Base-by-base conservation (phyloP, 352 stramenopile genomes). In the Phytophthora fragariae region DNA sequence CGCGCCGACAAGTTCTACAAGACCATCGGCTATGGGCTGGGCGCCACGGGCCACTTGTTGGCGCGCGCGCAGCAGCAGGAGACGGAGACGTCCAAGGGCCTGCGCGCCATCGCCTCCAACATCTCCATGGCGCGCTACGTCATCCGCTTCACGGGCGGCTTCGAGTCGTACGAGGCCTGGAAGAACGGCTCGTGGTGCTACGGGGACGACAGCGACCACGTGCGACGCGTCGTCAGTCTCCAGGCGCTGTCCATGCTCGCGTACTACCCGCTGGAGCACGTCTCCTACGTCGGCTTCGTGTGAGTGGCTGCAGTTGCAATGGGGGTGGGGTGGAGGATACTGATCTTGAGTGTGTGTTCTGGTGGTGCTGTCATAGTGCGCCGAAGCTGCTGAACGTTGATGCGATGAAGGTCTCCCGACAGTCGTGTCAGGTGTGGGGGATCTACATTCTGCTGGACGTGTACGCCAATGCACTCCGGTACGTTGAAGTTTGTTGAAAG, bases 241-340 rank as follows among this genome's bases (percentile, higher is more conserved):
- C 86, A 96, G 66, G 81, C 85, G 62, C 82, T 92, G 70, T 93
- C 87, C 19, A 96, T 96, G 89, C 68, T 96, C 41, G 68, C 91
- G 9, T 96, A 96, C 77, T 93, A 96, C 76, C 89, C 89, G n/a
- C 73, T 96, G 44, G 88, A 96, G 65, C 88, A 96, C 72, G 73
- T 92, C 37, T 93, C 89, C 56, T 96, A 93, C 68, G 67, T 96
- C 35, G 88, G 89, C 4, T 96, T 91, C 74, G 86, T 96, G 89
- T 95, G 68, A 63, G 86, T 75, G 2, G 14, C 19, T 24, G 17
- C 1, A n/a, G 11, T 59, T 62, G 44, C 46, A 60, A 17, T 21
- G n/a, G 11, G 19, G 31, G 0, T 19, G 8, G 31, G 37, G 44
- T 5, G 1, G 15, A 0, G 27, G 7, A 2, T 46, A 46, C 52